Percentiles rank a stretch among this genome's conserved stretches.
phyloP scores from a whole-genome alignment of 169 alveolate genomes.

The Hepatocystis sp. region DNA sequence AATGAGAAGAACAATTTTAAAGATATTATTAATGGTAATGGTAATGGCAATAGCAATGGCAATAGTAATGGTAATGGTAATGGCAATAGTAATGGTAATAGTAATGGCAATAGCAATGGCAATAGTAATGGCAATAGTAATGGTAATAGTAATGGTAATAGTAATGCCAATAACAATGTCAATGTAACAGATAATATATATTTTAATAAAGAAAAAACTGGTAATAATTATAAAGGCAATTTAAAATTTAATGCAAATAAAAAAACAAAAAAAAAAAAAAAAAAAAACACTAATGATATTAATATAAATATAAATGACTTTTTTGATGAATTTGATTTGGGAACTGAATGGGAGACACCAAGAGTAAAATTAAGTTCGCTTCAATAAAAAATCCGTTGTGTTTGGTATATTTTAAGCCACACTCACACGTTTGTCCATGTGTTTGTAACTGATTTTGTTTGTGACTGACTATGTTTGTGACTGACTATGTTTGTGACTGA shows the following conservation, averaged over 20 bases:
- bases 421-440: too few species aligned
- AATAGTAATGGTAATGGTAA: not conserved
- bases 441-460: too few species aligned
- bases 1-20: too few species aligned
- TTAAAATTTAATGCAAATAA: not conserved
- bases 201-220: not conserved
- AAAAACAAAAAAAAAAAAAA: constrained; percentile 14
- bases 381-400: too few species aligned
- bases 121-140: not conserved
- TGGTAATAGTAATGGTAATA: not conserved
- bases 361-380: constrained; percentile 32
- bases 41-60: not conserved
- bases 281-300: too few species aligned
- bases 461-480: too few species aligned
- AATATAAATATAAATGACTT: constrained; percentile 48
- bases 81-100: not conserved
- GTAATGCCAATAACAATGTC: too few species aligned
- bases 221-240: constrained; percentile 9
- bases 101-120: too few species aligned
- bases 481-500: too few species aligned
- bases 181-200: not conserved
- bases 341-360: constrained; percentile 10
- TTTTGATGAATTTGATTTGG: constrained; percentile 56
- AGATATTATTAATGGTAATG: constrained; percentile 2
- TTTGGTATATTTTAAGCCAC: too few species aligned